Evolutionary conservation across 176 grass and related monocot species (phyloP).

Genomic region (Carex littledalei): DNA sequence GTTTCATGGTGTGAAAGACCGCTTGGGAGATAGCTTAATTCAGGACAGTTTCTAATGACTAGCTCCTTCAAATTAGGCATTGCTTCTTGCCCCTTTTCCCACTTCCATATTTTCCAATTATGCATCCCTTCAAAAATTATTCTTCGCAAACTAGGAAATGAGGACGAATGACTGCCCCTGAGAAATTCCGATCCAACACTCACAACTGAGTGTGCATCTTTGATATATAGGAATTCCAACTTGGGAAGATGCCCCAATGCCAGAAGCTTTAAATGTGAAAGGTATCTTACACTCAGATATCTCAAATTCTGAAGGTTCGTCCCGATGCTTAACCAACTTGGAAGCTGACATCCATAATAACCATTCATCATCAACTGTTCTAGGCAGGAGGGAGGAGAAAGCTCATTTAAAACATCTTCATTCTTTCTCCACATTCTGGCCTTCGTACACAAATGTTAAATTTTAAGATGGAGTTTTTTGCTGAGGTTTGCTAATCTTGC

Average conservation of each 20-base stretch:
- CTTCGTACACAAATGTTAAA: conserved; percentile 23
- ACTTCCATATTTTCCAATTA: conserved; percentile 42
- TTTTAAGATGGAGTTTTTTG: conserved; percentile 27
- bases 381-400: conserved; percentile 32
- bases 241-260: conserved; percentile 37
- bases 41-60: not conserved
- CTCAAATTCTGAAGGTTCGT: conserved; percentile 10
- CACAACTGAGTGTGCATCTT: conserved; percentile 22
- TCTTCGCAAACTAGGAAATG: conserved; percentile 31
- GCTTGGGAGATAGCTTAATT: conserved; percentile 28
- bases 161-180: not conserved
- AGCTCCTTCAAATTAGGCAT: conserved; percentile 23
- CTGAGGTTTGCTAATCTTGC: conserved; percentile 33
- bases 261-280: conserved; percentile 23
- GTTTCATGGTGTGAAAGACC: conserved; percentile 32
- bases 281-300: conserved; percentile 12
- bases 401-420: conserved; percentile 34
- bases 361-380: conserved; percentile 30
- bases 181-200: conserved; percentile 40
- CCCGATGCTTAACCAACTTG: not conserved
- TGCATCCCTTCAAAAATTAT: conserved; percentile 33
- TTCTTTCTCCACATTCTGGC: conserved; percentile 7
- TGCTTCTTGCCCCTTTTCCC: conserved; percentile 23
- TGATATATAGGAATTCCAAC: conserved; percentile 29
- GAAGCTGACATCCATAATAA: conserved; percentile 24